Evolutionary conservation across 225 moss, liverwort and hornwort species (phyloP), one percentile per base, ranked within the genome.

Genomic region (Pseudoscleropodium purum): DNA sequence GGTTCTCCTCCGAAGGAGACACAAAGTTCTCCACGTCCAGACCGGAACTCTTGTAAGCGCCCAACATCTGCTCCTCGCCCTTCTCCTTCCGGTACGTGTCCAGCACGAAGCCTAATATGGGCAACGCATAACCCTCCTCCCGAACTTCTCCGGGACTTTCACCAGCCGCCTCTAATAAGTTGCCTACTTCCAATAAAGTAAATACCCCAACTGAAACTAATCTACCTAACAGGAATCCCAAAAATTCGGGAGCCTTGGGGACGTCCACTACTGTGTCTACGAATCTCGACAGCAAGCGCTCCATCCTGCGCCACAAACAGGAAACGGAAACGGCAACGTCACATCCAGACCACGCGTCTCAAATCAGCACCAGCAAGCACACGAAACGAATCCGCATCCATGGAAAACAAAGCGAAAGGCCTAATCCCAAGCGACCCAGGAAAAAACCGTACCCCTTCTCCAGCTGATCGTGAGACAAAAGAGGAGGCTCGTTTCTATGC

Each of bases 261-360:
- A 94, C 99, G 94, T 99, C 99, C 89, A 97, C 96, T 47, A 92
- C 94, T 30, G 93, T 94, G 68, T 99, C 99, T 79, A 94, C 90
- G 82, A 97, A 86, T 56, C 93, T 90, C 12, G 95, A 94, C 82
- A 99, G 90, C 89, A 99, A 92, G 69, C 90, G 86, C 29, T 96
- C 95, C 85, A 99, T 89, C 91, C 99, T 99, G 95, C 92, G 90
- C 60, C 66, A 69, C 85, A 86, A 89, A 82, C 83, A 82, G 45
- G 45, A 29, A 88, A 25, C 43, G 85, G 57, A 21, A 51, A 63
- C 88, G 75, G 84, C 39, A 90, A 72, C 87, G 83, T 52, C 79
- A 66, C 52, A 67, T 60, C 45, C 80, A 54, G 67, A 41, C 86
- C 56, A 70, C 83, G 33, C 69, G 69, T 41, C 69, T 81, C 66